Conservation (phyloP, 768 basidiomycete genomes). For the Phanerochaete sordida region DNA sequence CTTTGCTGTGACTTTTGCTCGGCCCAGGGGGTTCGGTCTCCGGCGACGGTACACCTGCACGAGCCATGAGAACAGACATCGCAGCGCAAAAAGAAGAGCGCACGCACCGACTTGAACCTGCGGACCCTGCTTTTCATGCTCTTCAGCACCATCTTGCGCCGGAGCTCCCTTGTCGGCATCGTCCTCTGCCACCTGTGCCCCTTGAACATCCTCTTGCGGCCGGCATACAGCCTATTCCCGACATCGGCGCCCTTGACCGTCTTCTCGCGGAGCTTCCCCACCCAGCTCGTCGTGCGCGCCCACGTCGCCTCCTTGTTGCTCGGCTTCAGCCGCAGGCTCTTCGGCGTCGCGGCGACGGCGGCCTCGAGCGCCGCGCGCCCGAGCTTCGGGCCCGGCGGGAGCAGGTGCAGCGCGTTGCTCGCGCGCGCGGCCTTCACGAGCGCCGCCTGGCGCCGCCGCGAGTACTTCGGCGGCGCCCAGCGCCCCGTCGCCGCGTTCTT, state of each 20-base stretch:
- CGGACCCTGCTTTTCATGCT: conserved; percentile 66
- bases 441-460: conserved; percentile 73
- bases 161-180: conserved; percentile 42
- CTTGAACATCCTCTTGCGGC: conserved; percentile 86
- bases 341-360: not conserved
- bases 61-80: not conserved
- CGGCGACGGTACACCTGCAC: conserved; percentile 11
- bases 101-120: conserved; percentile 58
- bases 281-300: conserved; percentile 19
- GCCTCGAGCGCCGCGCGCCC: conserved; percentile 12
- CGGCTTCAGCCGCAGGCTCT: not conserved
- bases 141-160: conserved; percentile 55
- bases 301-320: conserved; percentile 11
- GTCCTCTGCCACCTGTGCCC: conserved; percentile 84
- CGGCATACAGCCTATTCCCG: conserved; percentile 67
- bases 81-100: not conserved
- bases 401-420: conserved; percentile 47
- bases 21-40: conserved; percentile 9
- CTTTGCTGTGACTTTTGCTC: conserved; percentile 5
- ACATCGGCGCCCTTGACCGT: conserved; percentile 43
- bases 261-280: conserved; percentile 28
- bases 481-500: conserved; percentile 55
- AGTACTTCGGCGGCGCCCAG: conserved; percentile 71
- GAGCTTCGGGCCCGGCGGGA: conserved; percentile 70
- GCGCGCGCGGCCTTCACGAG: conserved; percentile 69